These are phyloP conservation scores for Aspergillus sp. DNA, from an alignment of 2,329 filamentous ascomycete species.

Conservation along the genomic window DNA sequence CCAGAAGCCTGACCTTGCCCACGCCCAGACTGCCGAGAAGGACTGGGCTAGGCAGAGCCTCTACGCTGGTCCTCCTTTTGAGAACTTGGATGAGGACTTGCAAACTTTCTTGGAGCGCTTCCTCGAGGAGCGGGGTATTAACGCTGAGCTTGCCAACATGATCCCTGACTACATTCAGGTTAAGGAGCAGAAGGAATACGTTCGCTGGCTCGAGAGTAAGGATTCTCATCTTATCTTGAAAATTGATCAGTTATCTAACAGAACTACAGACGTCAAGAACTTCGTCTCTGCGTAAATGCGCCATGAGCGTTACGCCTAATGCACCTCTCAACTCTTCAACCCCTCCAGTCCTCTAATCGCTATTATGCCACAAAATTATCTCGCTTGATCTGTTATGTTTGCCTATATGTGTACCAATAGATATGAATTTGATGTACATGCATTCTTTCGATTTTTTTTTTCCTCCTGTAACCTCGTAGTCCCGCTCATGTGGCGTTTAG, in stretches of 20 bases:
- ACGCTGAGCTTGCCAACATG: slow-evolving; percentile 78
- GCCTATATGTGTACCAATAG: slow-evolving; percentile 13
- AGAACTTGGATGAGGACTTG: slow-evolving; percentile 90
- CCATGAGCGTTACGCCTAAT: background rate
- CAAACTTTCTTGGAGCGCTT: slow-evolving; percentile 89
- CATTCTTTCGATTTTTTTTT: background rate
- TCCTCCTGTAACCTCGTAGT: background rate
- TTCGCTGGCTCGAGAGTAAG: slow-evolving; percentile 73
- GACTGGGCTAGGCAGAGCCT: slow-evolving; percentile 68
- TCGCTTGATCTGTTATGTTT: background rate
- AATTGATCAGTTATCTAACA: slow-evolving; percentile 6
- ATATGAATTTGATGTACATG: slow-evolving; percentile 12
- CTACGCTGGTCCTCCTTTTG: slow-evolving; percentile 88
- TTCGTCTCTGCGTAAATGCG: slow-evolving; percentile 64
- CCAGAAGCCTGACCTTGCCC: slow-evolving; percentile 67
- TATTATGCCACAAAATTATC: background rate
- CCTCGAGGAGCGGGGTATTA: slow-evolving; percentile 89
- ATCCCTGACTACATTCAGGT: slow-evolving; percentile 93
- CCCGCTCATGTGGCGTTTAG: no score
- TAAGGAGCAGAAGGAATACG: slow-evolving; percentile 98
- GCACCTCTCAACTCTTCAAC: background rate
- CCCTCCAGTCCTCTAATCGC: background rate
- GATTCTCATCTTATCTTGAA: slow-evolving; percentile 1
- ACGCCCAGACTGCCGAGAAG: slow-evolving; percentile 67
- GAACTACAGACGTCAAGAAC: slow-evolving; percentile 61